Evolutionary conservation across 2,329 filamentous ascomycete species (phyloP), one percentile per base, ranked within the genome.

Genomic region (Fusarium chuoi): DNA sequence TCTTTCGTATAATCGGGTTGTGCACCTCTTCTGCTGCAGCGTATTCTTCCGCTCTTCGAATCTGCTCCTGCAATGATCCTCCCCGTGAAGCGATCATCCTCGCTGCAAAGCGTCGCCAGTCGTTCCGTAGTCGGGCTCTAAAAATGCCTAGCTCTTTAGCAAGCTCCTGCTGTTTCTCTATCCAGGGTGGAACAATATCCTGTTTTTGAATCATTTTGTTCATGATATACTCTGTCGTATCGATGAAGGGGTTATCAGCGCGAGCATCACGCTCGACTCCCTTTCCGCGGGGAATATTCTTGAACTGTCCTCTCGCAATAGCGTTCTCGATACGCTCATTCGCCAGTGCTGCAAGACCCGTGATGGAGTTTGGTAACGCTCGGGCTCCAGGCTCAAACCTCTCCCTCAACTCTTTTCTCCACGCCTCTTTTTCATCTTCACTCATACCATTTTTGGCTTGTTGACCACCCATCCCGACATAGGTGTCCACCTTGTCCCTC

Each of bases 121-220:
- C 94, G 45, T 87, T 89, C 41, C 95, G 87, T 69, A 98, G 79
- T n/a, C 94, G 86, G 6, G 86, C 84, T 5, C 96, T 89, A 79
- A 99, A 98, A 3, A 87, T 86, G 18, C 86, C 88, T 2, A 91
- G 88, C 1, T 93, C 89, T 68, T 89, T 90, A 17, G 91, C 88
- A 11, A 98, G 85, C 78, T 98, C 95, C 80, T 98, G 96, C 81
- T 99, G 96, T 83, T 98, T 98, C 83, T 99, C 96, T 68, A 99
- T 98, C 96, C 96, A 99, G 0, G 96, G 96, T 2, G 96, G 96
- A 2, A 97, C 94, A 68, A 98, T 94, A 26, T 98, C 95, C 82
- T 99, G 96, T 66, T 93, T 92, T 83, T 98, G 94, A 72, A 99
- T 98, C 85, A 98, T 98, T 83, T 97, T 96, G 84, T 99, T 98